Evolutionary conservation across 2,329 filamentous ascomycete species (phyloP), one percentile per base, ranked within the genome.

Genomic region (Acephala macrosclerotiorum): DNA sequence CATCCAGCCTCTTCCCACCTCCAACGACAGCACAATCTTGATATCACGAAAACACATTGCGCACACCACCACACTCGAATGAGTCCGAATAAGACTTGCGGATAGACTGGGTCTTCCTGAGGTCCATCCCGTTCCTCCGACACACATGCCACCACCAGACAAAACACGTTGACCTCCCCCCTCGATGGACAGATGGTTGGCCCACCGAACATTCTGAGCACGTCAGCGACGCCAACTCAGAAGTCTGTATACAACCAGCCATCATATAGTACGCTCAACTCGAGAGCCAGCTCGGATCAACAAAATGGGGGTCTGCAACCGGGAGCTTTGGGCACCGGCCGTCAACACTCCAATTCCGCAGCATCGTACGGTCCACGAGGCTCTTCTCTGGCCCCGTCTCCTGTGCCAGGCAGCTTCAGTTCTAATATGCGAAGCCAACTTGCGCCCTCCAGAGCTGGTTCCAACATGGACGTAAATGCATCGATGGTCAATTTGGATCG

Each of bases 351-450:
- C 33, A 80, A 83, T 36, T 86, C 86, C 2, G 80, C 78, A 75
- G 83, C 88, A 72, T 89, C 87, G 63, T 91, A 88, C 77, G 87
- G 85, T 58, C 86, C 89, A 20, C 87, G 91, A 61, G 87, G 86
- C 61, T 84, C 88, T 69, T 93, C 91, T 58, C 84, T 94, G 74
- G 90, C 89, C 67, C 87, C 91, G 16, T 88, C 89, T 40, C 84
- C 88, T 63, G 89, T 87, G 29, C 90, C 90, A 1, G 94, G 94
- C 51, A 97, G 93, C 82, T 97, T 97, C 83, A 96, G 90, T 74
- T 90, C 94, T 38, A 94, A 97, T 66, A 80, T 97, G 73, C 92
- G 91, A 75, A 93, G 89, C 74, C 86, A 88, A 77, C 85, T 91
- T 75, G 77, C 76, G 55, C 82, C 85, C 26, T 89, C 90, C 53